Percentiles rank a stretch among this genome's conserved stretches.
These are phyloP conservation scores for Talaromyces pinophilus DNA, from an alignment of 2,329 filamentous ascomycete genomes.

Conservation along the genomic window DNA sequence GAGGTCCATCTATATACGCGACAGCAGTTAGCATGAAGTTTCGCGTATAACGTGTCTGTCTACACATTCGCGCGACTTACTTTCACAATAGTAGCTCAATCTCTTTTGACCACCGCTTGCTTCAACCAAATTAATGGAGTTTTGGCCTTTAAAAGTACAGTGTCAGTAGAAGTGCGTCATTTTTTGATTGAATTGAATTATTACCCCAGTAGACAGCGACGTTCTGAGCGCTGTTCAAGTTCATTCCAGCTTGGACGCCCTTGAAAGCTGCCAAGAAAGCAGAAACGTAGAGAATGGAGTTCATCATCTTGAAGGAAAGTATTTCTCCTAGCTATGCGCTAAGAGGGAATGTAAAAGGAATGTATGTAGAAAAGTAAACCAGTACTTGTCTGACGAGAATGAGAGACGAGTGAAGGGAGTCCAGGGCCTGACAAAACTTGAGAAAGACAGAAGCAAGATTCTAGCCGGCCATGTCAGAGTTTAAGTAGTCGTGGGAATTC, in stretches of 20 bases:
- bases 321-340: background rate
- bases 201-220: conserved; percentile 66
- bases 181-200: background rate
- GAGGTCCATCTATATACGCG: conserved; percentile 4
- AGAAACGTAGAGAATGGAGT: conserved; percentile 11
- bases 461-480: background rate
- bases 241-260: conserved; percentile 44
- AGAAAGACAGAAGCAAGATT: background rate
- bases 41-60: background rate
- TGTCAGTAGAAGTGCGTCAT: background rate
- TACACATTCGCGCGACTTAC: background rate
- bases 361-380: conserved; percentile 18
- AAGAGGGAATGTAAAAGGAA: conserved; percentile 4
- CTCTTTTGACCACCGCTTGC: conserved; percentile 55
- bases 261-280: conserved; percentile 27
- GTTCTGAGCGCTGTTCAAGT: conserved; percentile 52
- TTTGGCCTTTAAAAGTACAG: conserved; percentile 49
- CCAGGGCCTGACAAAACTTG: background rate
- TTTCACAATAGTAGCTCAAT: conserved; percentile 60
- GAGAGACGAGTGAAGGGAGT: background rate
- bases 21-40: background rate
- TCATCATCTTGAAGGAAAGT: conserved; percentile 20
- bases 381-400: conserved; percentile 9
- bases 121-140: conserved; percentile 55
- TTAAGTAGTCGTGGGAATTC: conserved; percentile 1